Conservation (phyloP, 176 grass and related monocot genomes). For the Tillandsia leiboldiana region DNA sequence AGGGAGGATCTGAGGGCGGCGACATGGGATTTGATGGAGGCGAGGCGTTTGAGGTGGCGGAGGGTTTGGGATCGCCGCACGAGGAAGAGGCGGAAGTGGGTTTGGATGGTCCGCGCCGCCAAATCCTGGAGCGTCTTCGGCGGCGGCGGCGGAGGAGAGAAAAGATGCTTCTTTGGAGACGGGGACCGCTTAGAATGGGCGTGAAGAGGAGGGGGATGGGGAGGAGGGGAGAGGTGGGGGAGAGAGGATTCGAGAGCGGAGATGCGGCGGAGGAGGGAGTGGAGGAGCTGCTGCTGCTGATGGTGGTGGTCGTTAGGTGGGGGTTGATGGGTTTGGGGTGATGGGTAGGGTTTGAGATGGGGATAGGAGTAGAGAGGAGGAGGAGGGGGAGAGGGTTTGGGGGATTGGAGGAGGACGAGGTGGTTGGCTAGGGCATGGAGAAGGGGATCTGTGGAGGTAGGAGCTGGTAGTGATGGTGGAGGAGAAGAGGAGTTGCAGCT, state of each 20-base stretch:
- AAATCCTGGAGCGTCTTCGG: constrained; percentile 31
- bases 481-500: neutral
- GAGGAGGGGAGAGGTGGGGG: constrained; percentile 15
- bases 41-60: constrained; percentile 77
- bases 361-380: constrained; percentile 20
- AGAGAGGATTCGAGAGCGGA: constrained; percentile 55
- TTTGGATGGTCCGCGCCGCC: constrained; percentile 78
- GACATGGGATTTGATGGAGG: constrained; percentile 55
- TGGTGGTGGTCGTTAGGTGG: constrained; percentile 26
- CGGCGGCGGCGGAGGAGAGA: constrained; percentile 9
- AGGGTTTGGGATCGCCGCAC: constrained; percentile 71
- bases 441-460: constrained; percentile 10
- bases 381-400: neutral
- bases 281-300: constrained; percentile 33
- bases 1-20: constrained; percentile 43
- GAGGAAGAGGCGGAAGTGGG: constrained; percentile 71
- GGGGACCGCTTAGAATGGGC: neutral
- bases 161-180: neutral
- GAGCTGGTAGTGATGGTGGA: constrained; percentile 12
- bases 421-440: constrained; percentile 16
- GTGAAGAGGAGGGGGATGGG: neutral
- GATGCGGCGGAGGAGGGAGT: constrained; percentile 63
- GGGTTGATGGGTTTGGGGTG: constrained; percentile 18
- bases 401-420: constrained; percentile 25
- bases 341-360: constrained; percentile 25